phyloP scores from a whole-genome alignment of 2,329 filamentous ascomycete genomes.

The Stemphylium lycopersici region DNA sequence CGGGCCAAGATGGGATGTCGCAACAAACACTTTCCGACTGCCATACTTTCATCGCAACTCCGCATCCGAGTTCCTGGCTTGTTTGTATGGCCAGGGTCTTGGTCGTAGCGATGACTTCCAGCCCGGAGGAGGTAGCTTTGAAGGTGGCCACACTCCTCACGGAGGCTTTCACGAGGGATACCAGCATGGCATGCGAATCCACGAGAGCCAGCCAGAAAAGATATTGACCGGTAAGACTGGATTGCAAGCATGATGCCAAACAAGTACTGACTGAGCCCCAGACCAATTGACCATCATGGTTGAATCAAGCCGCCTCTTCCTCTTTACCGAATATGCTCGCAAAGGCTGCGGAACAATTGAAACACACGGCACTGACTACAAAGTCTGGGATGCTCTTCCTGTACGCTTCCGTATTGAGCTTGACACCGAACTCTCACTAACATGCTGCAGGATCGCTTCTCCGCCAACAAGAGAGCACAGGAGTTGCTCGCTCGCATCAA shows the following conservation, averaged over 20 bases:
- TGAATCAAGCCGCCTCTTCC: conserved; percentile 47
- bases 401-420: conserved; percentile 19
- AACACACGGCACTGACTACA: conserved; percentile 46
- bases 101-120: conserved; percentile 53
- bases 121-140: conserved; percentile 47
- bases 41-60: conserved; percentile 51
- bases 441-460: conserved; percentile 42
- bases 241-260: background rate
- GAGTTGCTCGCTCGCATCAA: conserved; percentile 41
- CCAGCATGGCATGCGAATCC: conserved; percentile 53
- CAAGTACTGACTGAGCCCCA: conserved; percentile 9
- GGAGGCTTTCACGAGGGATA: conserved; percentile 53
- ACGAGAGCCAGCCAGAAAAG: conserved; percentile 52
- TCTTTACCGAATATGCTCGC: conserved; percentile 49
- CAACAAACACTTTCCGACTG: conserved; percentile 47
- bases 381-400: conserved; percentile 47
- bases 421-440: conserved; percentile 2
- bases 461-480: conserved; percentile 42
- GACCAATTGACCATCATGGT: conserved; percentile 50
- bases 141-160: conserved; percentile 48
- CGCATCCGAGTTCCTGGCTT: conserved; percentile 48
- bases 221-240: conserved; percentile 45
- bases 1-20: conserved; percentile 49
- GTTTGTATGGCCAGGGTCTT: conserved; percentile 46
- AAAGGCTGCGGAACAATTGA: conserved; percentile 44